A percentile compares a stretch with the other conserved stretches of the same genome.
Evolutionary conservation across 192 early-diverging fungal species (phyloP).

Genomic region (Podila verticillata): DNA sequence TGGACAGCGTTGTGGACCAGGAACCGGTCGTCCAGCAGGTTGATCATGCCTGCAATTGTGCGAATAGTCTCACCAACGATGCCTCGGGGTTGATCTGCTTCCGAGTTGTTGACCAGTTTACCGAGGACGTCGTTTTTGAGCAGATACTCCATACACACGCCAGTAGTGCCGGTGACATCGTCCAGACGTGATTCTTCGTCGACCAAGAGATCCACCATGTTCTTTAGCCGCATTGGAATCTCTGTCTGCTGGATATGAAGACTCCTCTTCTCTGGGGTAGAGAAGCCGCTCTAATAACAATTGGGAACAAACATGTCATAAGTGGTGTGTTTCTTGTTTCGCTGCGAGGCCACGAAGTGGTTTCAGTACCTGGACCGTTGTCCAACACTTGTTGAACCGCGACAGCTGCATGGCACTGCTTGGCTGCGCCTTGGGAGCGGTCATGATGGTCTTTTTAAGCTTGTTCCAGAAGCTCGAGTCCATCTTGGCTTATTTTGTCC

Average conservation of each 20-base stretch:
- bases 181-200: constrained; percentile 86
- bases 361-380: constrained; percentile 58
- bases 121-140: constrained; percentile 85
- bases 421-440: constrained; percentile 67
- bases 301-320: background rate
- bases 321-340: too few relatives aligned
- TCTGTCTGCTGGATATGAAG: constrained; percentile 75
- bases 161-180: constrained; percentile 70
- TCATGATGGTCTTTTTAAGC: constrained; percentile 64
- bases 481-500: constrained; percentile 18
- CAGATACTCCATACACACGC: constrained; percentile 91
- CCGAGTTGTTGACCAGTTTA: constrained; percentile 80
- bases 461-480: constrained; percentile 48
- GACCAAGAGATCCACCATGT: constrained; percentile 89
- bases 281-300: constrained; percentile 37
- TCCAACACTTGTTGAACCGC: constrained; percentile 80
- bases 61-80: constrained; percentile 83
- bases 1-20: constrained; percentile 92
- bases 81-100: constrained; percentile 80
- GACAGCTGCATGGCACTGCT: constrained; percentile 69
- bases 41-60: constrained; percentile 82
- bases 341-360: too few relatives aligned
- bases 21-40: constrained; percentile 87
- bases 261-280: constrained; percentile 40
- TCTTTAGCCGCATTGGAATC: constrained; percentile 76